Evolutionary conservation across 306 rosid species (phyloP).

Genomic region (Gynostemma pentaphyllum): DNA sequence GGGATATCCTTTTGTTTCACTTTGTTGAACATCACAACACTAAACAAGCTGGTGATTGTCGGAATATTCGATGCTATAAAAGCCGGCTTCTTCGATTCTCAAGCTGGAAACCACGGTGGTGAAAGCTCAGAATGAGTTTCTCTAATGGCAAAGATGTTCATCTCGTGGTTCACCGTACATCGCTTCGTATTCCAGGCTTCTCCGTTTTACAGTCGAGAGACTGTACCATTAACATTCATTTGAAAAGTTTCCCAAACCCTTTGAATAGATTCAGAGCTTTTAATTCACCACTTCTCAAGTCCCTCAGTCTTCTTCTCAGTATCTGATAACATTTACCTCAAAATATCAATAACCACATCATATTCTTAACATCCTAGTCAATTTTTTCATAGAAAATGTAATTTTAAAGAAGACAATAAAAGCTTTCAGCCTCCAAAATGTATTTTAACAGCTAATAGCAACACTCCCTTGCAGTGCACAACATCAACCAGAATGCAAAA

Average conservation of each 20-base stretch:
- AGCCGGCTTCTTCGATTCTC: background rate
- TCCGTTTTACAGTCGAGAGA: background rate
- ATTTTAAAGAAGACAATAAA: background rate
- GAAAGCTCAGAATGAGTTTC: background rate
- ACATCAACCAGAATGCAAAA: background rate
- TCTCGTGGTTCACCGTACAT: background rate
- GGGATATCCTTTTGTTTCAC: background rate
- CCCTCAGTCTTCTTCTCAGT: slow-evolving; percentile 66
- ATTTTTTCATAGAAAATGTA: background rate
- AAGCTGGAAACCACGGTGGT: background rate
- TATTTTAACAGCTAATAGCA: background rate
- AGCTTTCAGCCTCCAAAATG: background rate
- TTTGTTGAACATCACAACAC: background rate
- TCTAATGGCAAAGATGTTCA: background rate
- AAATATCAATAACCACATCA: background rate
- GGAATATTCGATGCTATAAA: background rate
- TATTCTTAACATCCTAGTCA: background rate
- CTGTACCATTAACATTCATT: slow-evolving; percentile 19
- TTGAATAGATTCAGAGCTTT: slow-evolving; percentile 60
- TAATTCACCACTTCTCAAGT: slow-evolving; percentile 70
- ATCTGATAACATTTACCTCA: slow-evolving; percentile 40
- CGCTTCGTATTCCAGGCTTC: background rate
- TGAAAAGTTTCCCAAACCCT: slow-evolving; percentile 59
- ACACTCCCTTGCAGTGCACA: background rate
- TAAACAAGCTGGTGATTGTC: background rate